Evolutionary conservation across 805 yeast genomes (phyloP), one percentile per base, ranked within the genome.

Genomic region (Wickerhamomyces chambardii): DNA sequence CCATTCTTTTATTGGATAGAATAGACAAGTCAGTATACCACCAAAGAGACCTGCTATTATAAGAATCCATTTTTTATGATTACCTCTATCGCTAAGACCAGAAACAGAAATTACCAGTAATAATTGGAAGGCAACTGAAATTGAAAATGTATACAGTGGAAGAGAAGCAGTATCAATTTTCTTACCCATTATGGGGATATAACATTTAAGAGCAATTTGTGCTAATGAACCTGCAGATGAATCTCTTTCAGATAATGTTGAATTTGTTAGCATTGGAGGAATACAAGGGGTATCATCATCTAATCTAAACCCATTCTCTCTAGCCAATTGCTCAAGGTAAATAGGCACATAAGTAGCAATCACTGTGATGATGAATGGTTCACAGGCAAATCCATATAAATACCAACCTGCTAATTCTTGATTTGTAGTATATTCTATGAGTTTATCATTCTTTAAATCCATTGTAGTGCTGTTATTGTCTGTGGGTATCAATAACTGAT

Each of bases 261-360:
- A 51, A 4, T 61, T 62, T 27, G 63, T 68, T 2, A 51, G 35
- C 1, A 64, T 40, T 3, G 57, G 57, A 4, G 61, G 68, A 4
- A 51, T 42, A 51, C 94, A 83, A 2, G 78, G 60, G 2, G 69
- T 38, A 41, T 73, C 81, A 50, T 83, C 86, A 29, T 63, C 61
- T 6, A 69, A 57, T 38, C 67, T 51, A 8, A 84, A 90, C 18
- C 86, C 90, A 50, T 78, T 82, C 30, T 70, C 73, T 17, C 87
- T 64, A 0, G 89, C 94, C 40, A 78, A 67, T 45, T 78, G 81
- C 41, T 83, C 87, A 22, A 83, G 56, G 6, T 83, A 53, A 15
- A 84, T 56, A 0, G 92, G 92, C 6, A 83, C 79, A 51, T 80
- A 84, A 0, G 90, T 81, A 0, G 89, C 80, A 6, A 84, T 80